These are phyloP conservation scores for Hypocrella siamensis DNA, from an alignment of 2,329 filamentous ascomycete species.

Conservation along the genomic window DNA sequence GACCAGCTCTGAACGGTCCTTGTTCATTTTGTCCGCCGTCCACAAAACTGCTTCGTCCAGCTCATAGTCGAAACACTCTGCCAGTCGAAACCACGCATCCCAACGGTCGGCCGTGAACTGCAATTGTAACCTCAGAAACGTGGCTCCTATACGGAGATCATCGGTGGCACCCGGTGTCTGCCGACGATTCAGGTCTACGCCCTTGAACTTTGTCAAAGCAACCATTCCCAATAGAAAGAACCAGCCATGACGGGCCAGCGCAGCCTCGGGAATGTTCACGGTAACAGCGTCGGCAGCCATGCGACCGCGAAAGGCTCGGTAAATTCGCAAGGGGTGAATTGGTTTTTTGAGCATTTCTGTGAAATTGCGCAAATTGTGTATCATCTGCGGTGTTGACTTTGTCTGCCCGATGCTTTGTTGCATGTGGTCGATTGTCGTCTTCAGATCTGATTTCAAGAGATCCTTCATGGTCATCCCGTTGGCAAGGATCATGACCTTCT, in stretches of 20 bases:
- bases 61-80: constrained; percentile 76
- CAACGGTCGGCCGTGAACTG: constrained; percentile 70
- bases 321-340: constrained; percentile 67
- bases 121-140: constrained; percentile 65
- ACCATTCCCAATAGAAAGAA: constrained; percentile 85
- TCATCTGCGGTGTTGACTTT: constrained; percentile 64
- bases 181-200: constrained; percentile 53
- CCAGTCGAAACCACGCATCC: constrained; percentile 83
- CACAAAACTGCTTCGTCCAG: constrained; percentile 77
- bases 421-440: constrained; percentile 81
- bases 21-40: constrained; percentile 86
- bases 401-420: constrained; percentile 70
- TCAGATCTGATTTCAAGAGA: constrained; percentile 78
- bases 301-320: constrained; percentile 64
- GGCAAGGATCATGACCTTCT: constrained; percentile 69
- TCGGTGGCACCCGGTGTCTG: constrained; percentile 66
- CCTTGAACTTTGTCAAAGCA: constrained; percentile 69
- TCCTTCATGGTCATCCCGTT: constrained; percentile 81
- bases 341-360: constrained; percentile 68
- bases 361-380: constrained; percentile 77
- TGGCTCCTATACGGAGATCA: constrained; percentile 67
- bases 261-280: constrained; percentile 52
- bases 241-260: constrained; percentile 71
- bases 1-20: constrained; percentile 57
- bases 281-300: constrained; percentile 57